phyloP scores from a whole-genome alignment of 2,329 filamentous ascomycete species.

The Seiridium unicorne region DNA sequence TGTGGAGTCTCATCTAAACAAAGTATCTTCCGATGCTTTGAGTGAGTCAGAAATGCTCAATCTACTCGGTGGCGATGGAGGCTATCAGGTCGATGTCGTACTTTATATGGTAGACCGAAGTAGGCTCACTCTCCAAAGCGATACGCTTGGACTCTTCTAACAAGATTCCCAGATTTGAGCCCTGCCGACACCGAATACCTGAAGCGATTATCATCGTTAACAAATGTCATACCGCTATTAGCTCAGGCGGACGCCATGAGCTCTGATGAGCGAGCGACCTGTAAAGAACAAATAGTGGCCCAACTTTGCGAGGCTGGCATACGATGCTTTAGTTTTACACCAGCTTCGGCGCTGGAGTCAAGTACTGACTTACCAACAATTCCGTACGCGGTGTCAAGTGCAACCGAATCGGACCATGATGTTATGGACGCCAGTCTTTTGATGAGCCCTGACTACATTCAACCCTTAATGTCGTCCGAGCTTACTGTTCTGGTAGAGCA shows the following conservation, averaged over 20 bases:
- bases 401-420: slow-evolving; percentile 68
- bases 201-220: slow-evolving; percentile 65
- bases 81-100: slow-evolving; percentile 79
- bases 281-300: slow-evolving; percentile 59
- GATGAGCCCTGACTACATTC: slow-evolving; percentile 88
- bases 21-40: slow-evolving; percentile 62
- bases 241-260: slow-evolving; percentile 72
- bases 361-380: slow-evolving; percentile 24
- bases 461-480: slow-evolving; percentile 76
- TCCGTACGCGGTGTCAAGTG: slow-evolving; percentile 77
- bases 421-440: slow-evolving; percentile 89
- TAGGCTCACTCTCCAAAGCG: slow-evolving; percentile 18
- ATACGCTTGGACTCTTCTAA: slow-evolving; percentile 3
- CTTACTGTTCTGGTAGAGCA: slow-evolving; percentile 66
- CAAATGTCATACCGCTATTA: slow-evolving; percentile 83
- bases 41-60: slow-evolving; percentile 73
- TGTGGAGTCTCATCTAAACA: slow-evolving; percentile 67
- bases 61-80: slow-evolving; percentile 78
- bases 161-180: slow-evolving; percentile 48
- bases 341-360: slow-evolving; percentile 15
- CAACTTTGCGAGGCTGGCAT: slow-evolving; percentile 59
- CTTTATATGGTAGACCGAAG: slow-evolving; percentile 79
- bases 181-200: slow-evolving; percentile 70
- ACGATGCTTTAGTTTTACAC: slow-evolving; percentile 65
- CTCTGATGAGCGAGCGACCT: slow-evolving; percentile 49